Conservation (phyloP, 257 asterid genomes). For the Lycium barbarum region DNA sequence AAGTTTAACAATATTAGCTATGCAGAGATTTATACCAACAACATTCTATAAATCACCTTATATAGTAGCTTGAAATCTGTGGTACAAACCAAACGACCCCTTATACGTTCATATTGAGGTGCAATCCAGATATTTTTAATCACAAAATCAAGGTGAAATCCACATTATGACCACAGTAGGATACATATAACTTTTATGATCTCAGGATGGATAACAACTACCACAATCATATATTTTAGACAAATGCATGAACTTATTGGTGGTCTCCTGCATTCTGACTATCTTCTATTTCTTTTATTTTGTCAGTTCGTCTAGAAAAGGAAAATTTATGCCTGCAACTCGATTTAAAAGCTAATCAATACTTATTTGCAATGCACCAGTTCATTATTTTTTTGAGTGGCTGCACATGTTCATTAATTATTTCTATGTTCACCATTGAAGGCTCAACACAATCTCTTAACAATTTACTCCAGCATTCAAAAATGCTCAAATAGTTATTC, state of each 20-base stretch:
- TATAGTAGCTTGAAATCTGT: not conserved
- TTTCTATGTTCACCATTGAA: not conserved
- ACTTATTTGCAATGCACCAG: not conserved
- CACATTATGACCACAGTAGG: not conserved
- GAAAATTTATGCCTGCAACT: not conserved
- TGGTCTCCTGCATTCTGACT: not conserved
- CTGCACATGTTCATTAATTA: not conserved
- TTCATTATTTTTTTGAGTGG: not conserved
- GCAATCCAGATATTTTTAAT: not conserved
- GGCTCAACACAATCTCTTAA: not conserved
- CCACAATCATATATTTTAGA: too few relatives aligned
- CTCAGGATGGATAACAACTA: not conserved
- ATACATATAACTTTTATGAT: too few relatives aligned
- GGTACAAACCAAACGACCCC: not conserved
- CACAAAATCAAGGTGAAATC: not conserved
- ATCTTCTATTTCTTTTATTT: not conserved
- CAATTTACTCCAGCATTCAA: not conserved
- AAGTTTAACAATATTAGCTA: not conserved
- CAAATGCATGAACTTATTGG: not conserved
- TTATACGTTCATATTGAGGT: not conserved
- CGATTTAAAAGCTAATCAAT: not conserved
- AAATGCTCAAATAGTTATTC: slow-evolving; percentile 6
- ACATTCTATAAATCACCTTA: not conserved
- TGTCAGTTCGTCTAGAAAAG: not conserved
- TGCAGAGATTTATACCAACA: not conserved